Percentiles rank a stretch among this genome's conserved stretches.
These are phyloP conservation scores for Prillingera fragicola DNA, from an alignment of 1,284 basidiomycete species.

Conservation along the genomic window DNA sequence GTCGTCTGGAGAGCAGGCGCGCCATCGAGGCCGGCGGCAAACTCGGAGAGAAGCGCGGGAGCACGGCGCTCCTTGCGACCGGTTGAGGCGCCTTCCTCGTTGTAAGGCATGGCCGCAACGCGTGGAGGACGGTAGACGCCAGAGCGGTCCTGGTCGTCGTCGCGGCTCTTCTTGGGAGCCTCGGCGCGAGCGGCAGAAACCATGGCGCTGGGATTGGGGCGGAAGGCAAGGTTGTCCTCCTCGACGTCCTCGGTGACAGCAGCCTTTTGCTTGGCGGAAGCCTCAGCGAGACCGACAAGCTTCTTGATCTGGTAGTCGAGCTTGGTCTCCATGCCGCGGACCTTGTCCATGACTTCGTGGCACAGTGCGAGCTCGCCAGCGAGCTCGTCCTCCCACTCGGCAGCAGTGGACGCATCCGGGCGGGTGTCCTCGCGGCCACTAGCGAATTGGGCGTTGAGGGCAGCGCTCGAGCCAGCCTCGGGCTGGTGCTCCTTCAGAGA, in stretches of 20 bases:
- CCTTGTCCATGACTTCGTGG: slow-evolving; percentile 53
- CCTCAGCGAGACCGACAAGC: slow-evolving; percentile 65
- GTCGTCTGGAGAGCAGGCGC: slow-evolving; percentile 65
- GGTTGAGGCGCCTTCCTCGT: slow-evolving; percentile 49
- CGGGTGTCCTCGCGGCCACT: slow-evolving; percentile 6
- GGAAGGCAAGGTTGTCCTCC: slow-evolving; percentile 68
- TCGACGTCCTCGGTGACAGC: slow-evolving; percentile 54
- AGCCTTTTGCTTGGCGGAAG: slow-evolving; percentile 50
- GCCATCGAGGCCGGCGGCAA: slow-evolving; percentile 55
- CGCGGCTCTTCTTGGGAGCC: slow-evolving; percentile 22
- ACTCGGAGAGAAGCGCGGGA: slow-evolving; percentile 61
- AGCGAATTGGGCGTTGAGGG: slow-evolving; percentile 18
- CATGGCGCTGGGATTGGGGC: slow-evolving; percentile 65
- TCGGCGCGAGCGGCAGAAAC: slow-evolving; percentile 22
- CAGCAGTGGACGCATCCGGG: not conserved
- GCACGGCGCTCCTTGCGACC: slow-evolving; percentile 58
- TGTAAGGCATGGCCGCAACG: slow-evolving; percentile 86
- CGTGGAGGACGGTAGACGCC: slow-evolving; percentile 87
- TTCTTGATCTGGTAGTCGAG: slow-evolving; percentile 96
- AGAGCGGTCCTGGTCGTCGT: slow-evolving; percentile 36
- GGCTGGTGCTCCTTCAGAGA: slow-evolving; percentile 4
- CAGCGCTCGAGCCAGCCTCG: slow-evolving; percentile 15
- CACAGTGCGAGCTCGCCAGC: slow-evolving; percentile 36
- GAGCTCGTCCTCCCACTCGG: slow-evolving; percentile 22
- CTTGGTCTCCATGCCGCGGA: slow-evolving; percentile 63